Percentiles rank a stretch among this genome's conserved stretches.
These are phyloP conservation scores for Harrya chromipes DNA, from an alignment of 768 basidiomycete species.

Conservation along the genomic window DNA sequence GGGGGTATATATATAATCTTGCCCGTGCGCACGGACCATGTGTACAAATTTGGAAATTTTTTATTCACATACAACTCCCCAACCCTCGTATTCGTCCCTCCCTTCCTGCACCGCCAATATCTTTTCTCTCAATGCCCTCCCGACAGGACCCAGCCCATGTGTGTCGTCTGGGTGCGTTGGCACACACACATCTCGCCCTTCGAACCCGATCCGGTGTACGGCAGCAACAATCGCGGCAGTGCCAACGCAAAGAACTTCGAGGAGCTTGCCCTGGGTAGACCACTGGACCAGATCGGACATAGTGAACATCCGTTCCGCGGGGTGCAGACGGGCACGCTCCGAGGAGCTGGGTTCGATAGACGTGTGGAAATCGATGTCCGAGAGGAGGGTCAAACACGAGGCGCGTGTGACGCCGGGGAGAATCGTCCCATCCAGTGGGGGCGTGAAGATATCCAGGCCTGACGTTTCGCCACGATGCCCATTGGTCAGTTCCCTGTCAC, in stretches of 20 bases:
- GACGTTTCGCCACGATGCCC: neutral
- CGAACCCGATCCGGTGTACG: slow-evolving; percentile 70
- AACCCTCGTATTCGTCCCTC: slow-evolving; percentile 54
- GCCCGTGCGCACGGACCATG: too few species aligned
- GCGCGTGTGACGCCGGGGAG: slow-evolving; percentile 91
- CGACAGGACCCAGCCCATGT: slow-evolving; percentile 51
- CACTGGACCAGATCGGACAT: slow-evolving; percentile 56
- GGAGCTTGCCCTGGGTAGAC: slow-evolving; percentile 56
- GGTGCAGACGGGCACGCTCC: slow-evolving; percentile 31
- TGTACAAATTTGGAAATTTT: too few species aligned
- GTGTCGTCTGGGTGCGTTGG: slow-evolving; percentile 46
- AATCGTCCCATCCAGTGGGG: slow-evolving; percentile 88
- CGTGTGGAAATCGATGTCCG: slow-evolving; percentile 51
- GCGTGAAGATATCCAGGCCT: slow-evolving; percentile 84
- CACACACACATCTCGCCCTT: slow-evolving; percentile 62
- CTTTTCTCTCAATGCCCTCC: slow-evolving; percentile 64
- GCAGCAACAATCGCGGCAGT: slow-evolving; percentile 78
- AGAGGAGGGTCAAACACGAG: slow-evolving; percentile 70
- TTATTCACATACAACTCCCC: slow-evolving; percentile 48
- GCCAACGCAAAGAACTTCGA: slow-evolving; percentile 85
- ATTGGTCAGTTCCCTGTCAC: neutral
- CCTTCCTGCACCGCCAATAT: slow-evolving; percentile 81
- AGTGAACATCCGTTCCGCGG: slow-evolving; percentile 60
- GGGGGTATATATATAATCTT: too few species aligned
- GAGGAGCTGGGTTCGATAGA: slow-evolving; percentile 1